Conservation (phyloP, 441 rosid genomes). For the Erodium moschatum region DNA sequence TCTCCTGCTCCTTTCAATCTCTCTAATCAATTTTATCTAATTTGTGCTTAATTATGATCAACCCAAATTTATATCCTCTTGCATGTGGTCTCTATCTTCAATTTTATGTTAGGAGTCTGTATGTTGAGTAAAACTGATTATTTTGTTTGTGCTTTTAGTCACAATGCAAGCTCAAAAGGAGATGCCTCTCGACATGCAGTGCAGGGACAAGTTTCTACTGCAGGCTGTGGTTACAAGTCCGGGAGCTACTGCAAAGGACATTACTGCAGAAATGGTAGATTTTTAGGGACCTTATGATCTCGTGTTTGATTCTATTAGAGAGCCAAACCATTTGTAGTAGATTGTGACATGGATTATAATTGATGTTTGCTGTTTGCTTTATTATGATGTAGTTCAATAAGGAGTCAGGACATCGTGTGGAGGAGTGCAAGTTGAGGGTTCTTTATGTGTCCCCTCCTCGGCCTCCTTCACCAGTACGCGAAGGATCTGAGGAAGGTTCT, state of each 20-base stretch:
- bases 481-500: slow-evolving; percentile 45
- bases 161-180: slow-evolving; percentile 87
- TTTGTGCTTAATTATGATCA: no score
- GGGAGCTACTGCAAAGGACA: slow-evolving; percentile 47
- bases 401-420: slow-evolving; percentile 59
- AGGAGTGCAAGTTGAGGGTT: slow-evolving; percentile 74
- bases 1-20: background rate
- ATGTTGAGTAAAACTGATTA: background rate
- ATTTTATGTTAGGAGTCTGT: background rate
- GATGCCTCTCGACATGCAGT: slow-evolving; percentile 56
- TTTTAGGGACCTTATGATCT: background rate
- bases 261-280: slow-evolving; percentile 55
- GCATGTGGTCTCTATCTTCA: no score
- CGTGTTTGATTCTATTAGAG: slow-evolving; percentile 11
- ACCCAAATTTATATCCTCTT: no score
- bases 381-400: slow-evolving; percentile 45
- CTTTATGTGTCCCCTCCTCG: slow-evolving; percentile 65
- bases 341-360: background rate
- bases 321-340: background rate
- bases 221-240: slow-evolving; percentile 44
- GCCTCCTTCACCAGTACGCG: slow-evolving; percentile 63
- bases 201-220: slow-evolving; percentile 67
- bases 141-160: slow-evolving; percentile 30
- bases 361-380: background rate
- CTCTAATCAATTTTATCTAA: no score